Percentiles rank a stretch among this genome's conserved stretches.
phyloP scores from a whole-genome alignment of 78 protist species.

The Emiliania huxleyi region DNA sequence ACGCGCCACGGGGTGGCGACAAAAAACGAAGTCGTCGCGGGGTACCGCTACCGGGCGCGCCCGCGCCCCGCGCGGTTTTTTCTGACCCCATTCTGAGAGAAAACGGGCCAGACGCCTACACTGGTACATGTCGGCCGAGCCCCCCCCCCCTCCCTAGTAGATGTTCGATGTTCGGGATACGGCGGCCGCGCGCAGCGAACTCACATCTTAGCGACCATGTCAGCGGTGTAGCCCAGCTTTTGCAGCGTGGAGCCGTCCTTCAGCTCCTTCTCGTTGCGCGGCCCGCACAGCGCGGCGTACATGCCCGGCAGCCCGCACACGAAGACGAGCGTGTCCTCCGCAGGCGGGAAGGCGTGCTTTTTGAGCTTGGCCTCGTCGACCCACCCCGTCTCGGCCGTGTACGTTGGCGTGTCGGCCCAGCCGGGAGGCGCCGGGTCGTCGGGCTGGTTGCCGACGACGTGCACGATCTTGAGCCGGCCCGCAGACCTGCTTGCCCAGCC shows the following conservation, averaged over 20 bases:
- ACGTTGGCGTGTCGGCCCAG: neutral
- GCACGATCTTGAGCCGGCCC: conserved; percentile 20
- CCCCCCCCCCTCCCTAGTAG: too few relatives aligned
- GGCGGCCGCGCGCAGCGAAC: too few relatives aligned
- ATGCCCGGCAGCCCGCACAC: conserved; percentile 32
- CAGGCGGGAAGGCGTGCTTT: neutral
- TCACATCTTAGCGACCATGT: conserved; percentile 14
- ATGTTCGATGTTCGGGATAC: too few relatives aligned
- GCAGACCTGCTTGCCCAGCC: neutral
- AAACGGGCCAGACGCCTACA: too few relatives aligned
- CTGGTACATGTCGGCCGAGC: too few relatives aligned
- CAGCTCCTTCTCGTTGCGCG: neutral
- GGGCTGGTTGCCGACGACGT: conserved; percentile 3
- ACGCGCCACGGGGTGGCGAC: too few relatives aligned
- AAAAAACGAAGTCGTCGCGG: too few relatives aligned
- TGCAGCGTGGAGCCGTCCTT: neutral
- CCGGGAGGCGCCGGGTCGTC: neutral
- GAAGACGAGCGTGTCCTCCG: conserved; percentile 21
- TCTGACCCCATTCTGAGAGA: too few relatives aligned
- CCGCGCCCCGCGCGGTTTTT: too few relatives aligned
- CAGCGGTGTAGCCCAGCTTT: neutral
- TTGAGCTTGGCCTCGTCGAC: neutral
- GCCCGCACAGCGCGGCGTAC: conserved; percentile 18
- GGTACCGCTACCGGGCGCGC: too few relatives aligned
- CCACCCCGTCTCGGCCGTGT: neutral